Evolutionary conservation across 345 rosid genomes (phyloP), one percentile per base, ranked within the genome.

Genomic region (Angophora floribunda): DNA sequence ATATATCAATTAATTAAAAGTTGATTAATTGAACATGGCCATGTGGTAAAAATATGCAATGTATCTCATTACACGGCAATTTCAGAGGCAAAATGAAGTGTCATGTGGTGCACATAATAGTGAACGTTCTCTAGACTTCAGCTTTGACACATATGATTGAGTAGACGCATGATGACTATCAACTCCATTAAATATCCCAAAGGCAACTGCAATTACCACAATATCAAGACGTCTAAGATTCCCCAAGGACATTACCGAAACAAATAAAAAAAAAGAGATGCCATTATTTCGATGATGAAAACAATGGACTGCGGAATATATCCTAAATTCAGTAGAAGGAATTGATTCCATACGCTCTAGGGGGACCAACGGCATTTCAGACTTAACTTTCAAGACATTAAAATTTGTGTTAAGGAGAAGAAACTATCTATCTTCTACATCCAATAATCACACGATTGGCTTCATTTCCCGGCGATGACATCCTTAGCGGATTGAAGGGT

Each of bases 401-500:
- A 70, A 70, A 92, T 16, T 41, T 5, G 21, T 70, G 4, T 70
- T 70, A 36, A 36, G 80, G 22, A 70, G 80, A 36, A 70, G 44
- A 70, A 36, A 70, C 47, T 1, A 21, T 75, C 49, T 21, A 36
- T 70, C 82, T 70, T 70, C 82, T 17, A 9, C 82, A 15, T 36
- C 82, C 82, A 19, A 75, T 36, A 36, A 70, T 19, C 82, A 2
- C 36, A 36, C 82, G 26, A 70, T 70, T 44, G 22, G 82, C 82
- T 36, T 70, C 82, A 70, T 70, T 70, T 70, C 82, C 82, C 82
- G 21, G 47, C 13, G 0, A 70, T 17, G 82, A 70, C 95, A 86
- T 95, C 91, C 93, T 94, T 92, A 61, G 96, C 95, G 15, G 95
- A 92, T 86, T 95, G 89, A 87, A 96, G 93, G 87, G 95, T 89